Evolutionary conservation across 192 early-diverging fungal genomes (phyloP).

Genomic region (Coemansia sp.): DNA sequence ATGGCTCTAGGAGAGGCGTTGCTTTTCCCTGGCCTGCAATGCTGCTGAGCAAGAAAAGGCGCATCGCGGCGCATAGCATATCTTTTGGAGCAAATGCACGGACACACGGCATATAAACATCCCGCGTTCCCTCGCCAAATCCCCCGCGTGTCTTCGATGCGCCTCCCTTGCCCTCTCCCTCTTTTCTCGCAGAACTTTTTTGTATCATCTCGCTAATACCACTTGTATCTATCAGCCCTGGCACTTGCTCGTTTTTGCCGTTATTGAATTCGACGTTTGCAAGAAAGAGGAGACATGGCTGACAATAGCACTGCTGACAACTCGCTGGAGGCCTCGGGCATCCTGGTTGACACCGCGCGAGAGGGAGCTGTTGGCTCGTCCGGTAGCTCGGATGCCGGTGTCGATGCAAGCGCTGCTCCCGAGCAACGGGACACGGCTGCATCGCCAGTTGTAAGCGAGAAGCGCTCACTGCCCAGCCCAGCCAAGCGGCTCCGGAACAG

Average conservation of each 20-base stretch:
- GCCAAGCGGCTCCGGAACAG: slow-evolving; percentile 24
- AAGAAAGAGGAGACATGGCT: slow-evolving; percentile 7
- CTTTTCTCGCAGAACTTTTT: background rate
- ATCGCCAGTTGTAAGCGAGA: background rate
- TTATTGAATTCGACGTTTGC: background rate
- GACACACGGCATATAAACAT: background rate
- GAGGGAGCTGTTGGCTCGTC: background rate
- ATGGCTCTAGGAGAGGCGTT: slow-evolving; percentile 64
- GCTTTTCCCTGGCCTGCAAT: slow-evolving; percentile 4
- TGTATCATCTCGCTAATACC: background rate
- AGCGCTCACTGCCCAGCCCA: background rate
- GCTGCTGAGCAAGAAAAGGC: background rate
- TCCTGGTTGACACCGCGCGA: slow-evolving; percentile 25
- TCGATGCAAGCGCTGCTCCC: background rate
- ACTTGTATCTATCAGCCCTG: background rate
- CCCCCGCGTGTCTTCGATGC: background rate
- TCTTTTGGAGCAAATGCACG: background rate
- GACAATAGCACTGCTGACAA: slow-evolving; percentile 17
- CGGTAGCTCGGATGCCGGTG: background rate
- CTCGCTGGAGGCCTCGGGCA: slow-evolving; percentile 37
- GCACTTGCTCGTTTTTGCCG: background rate
- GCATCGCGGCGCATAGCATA: background rate
- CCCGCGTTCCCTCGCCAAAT: background rate
- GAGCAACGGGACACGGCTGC: slow-evolving; percentile 7
- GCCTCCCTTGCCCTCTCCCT: background rate